Base-by-base conservation (phyloP, 139 green algal genomes). In the Picochlorum sp. region DNA sequence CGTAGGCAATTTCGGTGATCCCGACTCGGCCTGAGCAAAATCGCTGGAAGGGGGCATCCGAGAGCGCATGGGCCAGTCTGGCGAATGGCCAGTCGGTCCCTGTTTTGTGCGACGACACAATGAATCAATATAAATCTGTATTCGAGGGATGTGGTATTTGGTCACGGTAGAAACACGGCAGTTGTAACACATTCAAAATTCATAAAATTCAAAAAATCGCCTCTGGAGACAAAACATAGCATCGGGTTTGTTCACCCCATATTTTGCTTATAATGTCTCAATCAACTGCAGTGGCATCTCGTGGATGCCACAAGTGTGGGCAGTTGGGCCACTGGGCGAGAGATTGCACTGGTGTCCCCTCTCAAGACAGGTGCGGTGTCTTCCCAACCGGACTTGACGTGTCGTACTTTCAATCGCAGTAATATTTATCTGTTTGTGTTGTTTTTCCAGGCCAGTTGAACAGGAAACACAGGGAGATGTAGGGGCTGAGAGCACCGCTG, bases 271-370 rank as follows among this genome's bases (percentile, higher is more conserved):
- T 30, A 16, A 44, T 23, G 20, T 5, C 56, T 24, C 20, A 26
- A 41, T 4, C 6, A 59, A 59, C 9, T 28, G 6, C 26, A 44
- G 6, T 20, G 38, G 34, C 34, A 59, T 16, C 61, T 26, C 16
- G n/a, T 13, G 64, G 64, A 7, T 83, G 77, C 65, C 72, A 65
- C 41, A 80, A 80, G 46, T 83, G 77, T 65, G 77, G 77, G 14
- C 49, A 78, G 65, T 71, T 47, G 24, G 77, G 77, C 8, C 66
- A 83, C 51, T 83, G 73, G 71, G 69, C 70, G 2, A 60, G 73
- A 4, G 77, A 84, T 65, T 84, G 74, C 61, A 66, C 69, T 2
- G 70, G 49, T 34, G 69, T 66, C n/a, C 61, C 21, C 15, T 51
- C 26, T 26, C 41, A 76, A 21, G 75, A 69, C 63, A 18, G 74